Percentiles rank a stretch among this genome's conserved stretches.
Conservation (phyloP, 805 yeast genomes). For the Kazachstania africana region DNA sequence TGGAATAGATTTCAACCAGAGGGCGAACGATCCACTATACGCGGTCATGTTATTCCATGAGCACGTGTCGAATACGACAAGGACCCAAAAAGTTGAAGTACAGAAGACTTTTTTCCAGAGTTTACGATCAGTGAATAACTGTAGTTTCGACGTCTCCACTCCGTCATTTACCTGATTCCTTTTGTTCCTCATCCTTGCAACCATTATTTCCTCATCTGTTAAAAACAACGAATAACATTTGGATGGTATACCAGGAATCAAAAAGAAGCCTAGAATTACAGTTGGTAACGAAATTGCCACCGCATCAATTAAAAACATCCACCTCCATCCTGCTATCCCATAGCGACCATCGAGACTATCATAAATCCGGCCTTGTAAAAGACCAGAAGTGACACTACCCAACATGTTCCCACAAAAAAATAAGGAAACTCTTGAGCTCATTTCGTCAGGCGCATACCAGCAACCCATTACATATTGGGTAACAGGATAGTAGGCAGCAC, state of each 20-base stretch:
- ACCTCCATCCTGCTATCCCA: constrained; percentile 51
- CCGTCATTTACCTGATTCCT: constrained; percentile 28
- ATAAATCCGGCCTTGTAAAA: constrained; percentile 35
- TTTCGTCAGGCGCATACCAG: constrained; percentile 49
- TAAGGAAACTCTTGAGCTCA: constrained; percentile 50
- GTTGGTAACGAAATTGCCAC: constrained; percentile 37
- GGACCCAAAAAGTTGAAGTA: constrained; percentile 45
- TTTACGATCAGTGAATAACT: constrained; percentile 24
- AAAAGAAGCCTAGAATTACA: constrained; percentile 36
- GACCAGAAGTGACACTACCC: constrained; percentile 44
- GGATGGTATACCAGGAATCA: constrained; percentile 51
- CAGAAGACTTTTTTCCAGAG: constrained; percentile 42
- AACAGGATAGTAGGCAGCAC: constrained; percentile 57
- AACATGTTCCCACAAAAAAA: constrained; percentile 42
- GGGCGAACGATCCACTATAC: constrained; percentile 41
- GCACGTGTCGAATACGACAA: constrained; percentile 42
- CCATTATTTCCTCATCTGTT: constrained; percentile 45
- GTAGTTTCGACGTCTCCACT: constrained; percentile 13
- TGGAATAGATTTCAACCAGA: constrained; percentile 48
- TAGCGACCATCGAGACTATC: constrained; percentile 30
- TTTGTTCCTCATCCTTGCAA: constrained; percentile 34
- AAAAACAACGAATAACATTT: constrained; percentile 43
- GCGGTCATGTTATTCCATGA: constrained; percentile 55
- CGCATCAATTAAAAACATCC: constrained; percentile 59
- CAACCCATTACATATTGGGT: constrained; percentile 48